Base-by-base conservation (phyloP, 1,139 yeast genomes). In the Candida tetrigidarum region DNA sequence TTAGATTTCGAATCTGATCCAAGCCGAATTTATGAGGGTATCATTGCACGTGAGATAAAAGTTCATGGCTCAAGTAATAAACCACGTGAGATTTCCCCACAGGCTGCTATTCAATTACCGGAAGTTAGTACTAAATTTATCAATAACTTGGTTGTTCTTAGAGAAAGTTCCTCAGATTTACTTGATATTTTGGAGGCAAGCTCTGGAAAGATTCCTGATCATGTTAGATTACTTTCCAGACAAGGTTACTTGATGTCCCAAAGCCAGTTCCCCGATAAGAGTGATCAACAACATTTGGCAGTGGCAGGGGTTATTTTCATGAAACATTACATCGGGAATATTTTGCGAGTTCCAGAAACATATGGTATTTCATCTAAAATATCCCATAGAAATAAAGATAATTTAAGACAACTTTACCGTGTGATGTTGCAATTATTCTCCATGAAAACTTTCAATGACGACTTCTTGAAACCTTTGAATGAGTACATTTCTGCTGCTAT, bases 1-100 rank as follows among this genome's bases (percentile, higher is more conserved):
- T 57, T 80, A 9, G 82, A 81, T 48, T 80, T 90, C 55, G 97
- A 92, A 58, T 83, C 93, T 47, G 89, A 92, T 59, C 98, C 99
- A 2, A 63, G 80, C 6, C 66, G 71, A n/a, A 82, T 86, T 29
- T 83, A 84, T 59, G 66, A 71, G 22, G 60, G 62, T 2, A 52
- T 82, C 16, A 67, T 78, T 12, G 74, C 74, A 20, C 70, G 65
- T 40, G 87, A 82, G 44, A 74, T 78, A 51, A 66, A 71, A 45
- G 56, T 80, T 51, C 63, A 71, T 51, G 74, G 79, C 56, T 50
- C 58, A 22, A 72, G 76, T 37, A 47, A 66, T 54, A 49, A 63
- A 35, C 55, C 54, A n/a, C 50, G 48, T 9, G 56, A 54, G 11
- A 54, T 82, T 2, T 60, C 81, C 3, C 83, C 86, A 0, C 86